Percentiles rank a stretch among this genome's conserved stretches.
These are phyloP conservation scores for Obelidium mucronatum DNA, from an alignment of 192 early-diverging fungal genomes.

Conservation along the genomic window DNA sequence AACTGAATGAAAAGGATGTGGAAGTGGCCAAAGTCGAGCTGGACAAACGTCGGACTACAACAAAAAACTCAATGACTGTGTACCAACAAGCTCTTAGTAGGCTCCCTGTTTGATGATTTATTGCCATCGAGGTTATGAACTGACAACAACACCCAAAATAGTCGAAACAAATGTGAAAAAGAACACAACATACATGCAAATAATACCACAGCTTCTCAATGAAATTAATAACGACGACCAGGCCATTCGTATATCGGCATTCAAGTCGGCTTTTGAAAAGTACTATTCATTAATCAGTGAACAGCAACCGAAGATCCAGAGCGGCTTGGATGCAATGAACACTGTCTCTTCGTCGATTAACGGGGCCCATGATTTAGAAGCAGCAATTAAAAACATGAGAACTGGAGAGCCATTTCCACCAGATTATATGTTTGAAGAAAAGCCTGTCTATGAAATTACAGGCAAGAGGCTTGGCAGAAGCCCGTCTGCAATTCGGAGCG, in stretches of 20 bases:
- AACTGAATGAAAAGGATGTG: no score
- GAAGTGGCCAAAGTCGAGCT: slow-evolving; percentile 13
- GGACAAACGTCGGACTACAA: background rate
- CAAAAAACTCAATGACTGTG: background rate
- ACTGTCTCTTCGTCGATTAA: background rate
- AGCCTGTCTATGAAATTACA: slow-evolving; percentile 3
- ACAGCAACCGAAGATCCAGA: background rate
- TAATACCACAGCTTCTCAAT: background rate
- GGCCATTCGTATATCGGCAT: slow-evolving; percentile 1
- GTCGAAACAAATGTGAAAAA: background rate
- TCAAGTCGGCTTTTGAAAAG: background rate
- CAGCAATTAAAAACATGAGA: background rate
- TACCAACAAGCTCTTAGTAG: slow-evolving; percentile 14
- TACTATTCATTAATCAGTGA: background rate
- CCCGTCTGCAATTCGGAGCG: slow-evolving; percentile 1
- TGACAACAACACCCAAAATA: background rate
- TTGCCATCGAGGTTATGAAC: no score
- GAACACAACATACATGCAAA: background rate
- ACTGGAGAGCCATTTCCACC: slow-evolving; percentile 21
- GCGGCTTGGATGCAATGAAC: slow-evolving; percentile 19
- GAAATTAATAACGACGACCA: slow-evolving; percentile 7
- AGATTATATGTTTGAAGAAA: slow-evolving; percentile 18
- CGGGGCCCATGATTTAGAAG: background rate
- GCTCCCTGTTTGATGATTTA: background rate
- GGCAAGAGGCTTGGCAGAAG: slow-evolving; percentile 3